Percentiles rank a stretch among this genome's conserved stretches.
Evolutionary conservation across 1,284 basidiomycete species (phyloP).

Genomic region (Puccinia triticina): DNA sequence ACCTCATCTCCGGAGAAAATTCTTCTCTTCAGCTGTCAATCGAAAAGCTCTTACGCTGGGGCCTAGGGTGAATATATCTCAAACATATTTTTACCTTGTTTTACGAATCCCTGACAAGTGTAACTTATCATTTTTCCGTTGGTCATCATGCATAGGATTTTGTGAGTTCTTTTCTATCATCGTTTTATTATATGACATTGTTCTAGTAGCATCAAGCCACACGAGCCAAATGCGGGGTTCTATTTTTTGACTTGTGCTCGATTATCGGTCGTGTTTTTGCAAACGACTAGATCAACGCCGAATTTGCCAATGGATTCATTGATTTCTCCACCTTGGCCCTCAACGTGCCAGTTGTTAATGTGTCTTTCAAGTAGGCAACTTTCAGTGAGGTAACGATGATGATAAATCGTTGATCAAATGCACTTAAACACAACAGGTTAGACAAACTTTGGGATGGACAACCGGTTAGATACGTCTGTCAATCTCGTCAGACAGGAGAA

Average conservation of each 20-base stretch:
- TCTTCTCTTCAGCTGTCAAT: conserved; percentile 27
- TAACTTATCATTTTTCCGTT: neutral
- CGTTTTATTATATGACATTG: neutral
- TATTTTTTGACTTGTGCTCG: neutral
- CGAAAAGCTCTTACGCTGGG: conserved; percentile 19
- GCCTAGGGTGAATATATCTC: conserved; percentile 10
- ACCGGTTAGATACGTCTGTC: conserved; percentile 75
- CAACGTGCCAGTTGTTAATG: conserved; percentile 33
- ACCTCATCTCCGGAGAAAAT: conserved; percentile 30
- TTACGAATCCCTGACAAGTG: neutral
- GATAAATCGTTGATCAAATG: neutral
- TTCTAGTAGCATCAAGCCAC: neutral
- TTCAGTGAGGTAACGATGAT: neutral
- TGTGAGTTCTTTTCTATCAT: neutral
- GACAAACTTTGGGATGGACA: conserved; percentile 90
- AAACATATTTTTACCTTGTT: neutral
- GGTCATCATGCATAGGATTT: conserved; percentile 14
- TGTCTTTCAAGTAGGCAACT: conserved; percentile 30
- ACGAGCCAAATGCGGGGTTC: neutral
- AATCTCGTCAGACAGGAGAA: conserved; percentile 23
- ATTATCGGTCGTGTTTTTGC: neutral
- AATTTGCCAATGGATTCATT: conserved; percentile 48
- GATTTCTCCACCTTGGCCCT: conserved; percentile 34
- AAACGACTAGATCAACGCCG: conserved; percentile 38
- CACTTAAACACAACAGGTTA: conserved; percentile 68